phyloP scores from a whole-genome alignment of 495 filamentous ascomycete species.

The Astrothelium subdiscretum region DNA sequence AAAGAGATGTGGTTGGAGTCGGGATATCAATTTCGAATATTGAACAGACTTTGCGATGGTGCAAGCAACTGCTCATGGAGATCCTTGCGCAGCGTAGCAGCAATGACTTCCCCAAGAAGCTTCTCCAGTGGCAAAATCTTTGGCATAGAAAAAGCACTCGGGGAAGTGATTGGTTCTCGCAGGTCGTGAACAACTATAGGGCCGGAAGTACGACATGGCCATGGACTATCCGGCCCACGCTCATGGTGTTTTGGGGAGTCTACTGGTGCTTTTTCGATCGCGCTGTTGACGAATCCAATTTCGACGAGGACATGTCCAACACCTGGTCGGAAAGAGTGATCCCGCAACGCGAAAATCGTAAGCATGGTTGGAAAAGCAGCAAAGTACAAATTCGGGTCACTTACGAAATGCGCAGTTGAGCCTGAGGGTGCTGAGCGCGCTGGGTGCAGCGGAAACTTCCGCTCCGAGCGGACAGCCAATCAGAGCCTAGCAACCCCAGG shows the following conservation, averaged over 20 bases:
- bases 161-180: conserved; percentile 21
- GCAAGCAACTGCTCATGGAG: conserved; percentile 8
- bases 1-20: neutral
- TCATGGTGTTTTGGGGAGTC: conserved; percentile 44
- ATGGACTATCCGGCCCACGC: conserved; percentile 38
- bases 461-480: neutral
- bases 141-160: conserved; percentile 3
- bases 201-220: conserved; percentile 43
- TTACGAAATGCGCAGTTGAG: neutral
- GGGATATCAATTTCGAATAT: conserved; percentile 9
- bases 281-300: neutral
- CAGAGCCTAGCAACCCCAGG: neutral
- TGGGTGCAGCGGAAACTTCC: neutral
- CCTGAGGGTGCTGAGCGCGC: neutral
- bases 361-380: neutral
- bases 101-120: neutral
- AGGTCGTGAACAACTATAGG: conserved; percentile 28
- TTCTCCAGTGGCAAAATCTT: conserved; percentile 5
- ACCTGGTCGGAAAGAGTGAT: neutral
- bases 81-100: neutral
- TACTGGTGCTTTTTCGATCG: conserved; percentile 40
- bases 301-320: neutral
- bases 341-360: conserved; percentile 3
- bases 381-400: neutral
- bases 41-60: conserved; percentile 7